These are phyloP conservation scores for Psidium guajava DNA, from an alignment of 345 rosid genomes.

Conservation along the genomic window DNA sequence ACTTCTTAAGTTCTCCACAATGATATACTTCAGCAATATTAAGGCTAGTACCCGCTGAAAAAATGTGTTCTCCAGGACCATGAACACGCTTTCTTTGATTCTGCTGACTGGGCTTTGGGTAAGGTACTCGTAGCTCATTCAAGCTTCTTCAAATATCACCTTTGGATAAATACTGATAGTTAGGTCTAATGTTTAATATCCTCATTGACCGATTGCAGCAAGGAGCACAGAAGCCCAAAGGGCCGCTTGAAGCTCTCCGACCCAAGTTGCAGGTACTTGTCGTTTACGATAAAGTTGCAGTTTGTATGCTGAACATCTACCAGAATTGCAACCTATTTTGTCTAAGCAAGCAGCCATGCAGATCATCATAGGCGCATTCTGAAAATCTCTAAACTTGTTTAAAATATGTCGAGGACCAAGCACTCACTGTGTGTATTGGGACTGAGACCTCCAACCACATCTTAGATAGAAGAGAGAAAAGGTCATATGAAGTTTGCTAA, in stretches of 20 bases:
- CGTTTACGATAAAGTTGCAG: not conserved
- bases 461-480: not conserved
- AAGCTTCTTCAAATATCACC: not conserved
- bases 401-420: not conserved
- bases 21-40: not conserved
- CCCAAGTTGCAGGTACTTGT: conserved; percentile 69
- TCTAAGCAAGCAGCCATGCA: not conserved
- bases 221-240: conserved; percentile 76
- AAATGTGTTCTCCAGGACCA: conserved; percentile 41
- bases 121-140: conserved; percentile 33
- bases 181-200: not conserved
- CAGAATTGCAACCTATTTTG: not conserved
- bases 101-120: conserved; percentile 94
- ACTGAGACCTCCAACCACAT: not conserved
- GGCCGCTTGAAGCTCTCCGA: conserved; percentile 75
- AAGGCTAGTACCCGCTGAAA: not conserved
- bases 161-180: not conserved
- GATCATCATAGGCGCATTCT: not conserved
- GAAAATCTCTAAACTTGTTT: not conserved
- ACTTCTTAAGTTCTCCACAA: not conserved
- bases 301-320: not conserved
- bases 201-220: conserved; percentile 24
- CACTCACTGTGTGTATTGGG: not conserved
- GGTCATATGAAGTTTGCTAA: not conserved
- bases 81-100: conserved; percentile 80